Base-by-base conservation (phyloP, 345 rosid genomes). In the Citrus cavaleriei region DNA sequence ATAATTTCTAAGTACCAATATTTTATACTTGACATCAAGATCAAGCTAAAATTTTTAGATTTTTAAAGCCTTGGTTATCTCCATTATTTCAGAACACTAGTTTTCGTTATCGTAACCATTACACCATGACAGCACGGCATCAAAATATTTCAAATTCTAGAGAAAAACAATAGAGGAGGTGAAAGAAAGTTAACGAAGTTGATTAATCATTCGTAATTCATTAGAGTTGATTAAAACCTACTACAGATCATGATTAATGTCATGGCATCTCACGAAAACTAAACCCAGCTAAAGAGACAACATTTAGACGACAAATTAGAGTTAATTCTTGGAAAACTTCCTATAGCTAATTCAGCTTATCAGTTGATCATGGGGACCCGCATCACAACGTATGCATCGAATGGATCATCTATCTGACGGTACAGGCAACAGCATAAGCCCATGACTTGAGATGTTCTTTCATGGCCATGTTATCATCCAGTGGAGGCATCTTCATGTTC, bases 361-460 rank as follows among this genome's bases (percentile, higher is more conserved):
- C 9, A 25, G 37, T 10, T 34, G 54, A 7, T 13, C 35, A 59
- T 8, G 61, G 22, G 32, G 61, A 54, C 67, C 55, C 77, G 25
- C 57, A 77, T 46, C 51, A 3, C 51, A 46, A 46, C 51, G 18
- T 13, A 13, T 46, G 16, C 51, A 46, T 46, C 18, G 18, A 46
- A 7, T 32, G 4, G 9, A 25, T 35, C 6, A 0, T 72, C 65
- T 72, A 89, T 68, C 81, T 85, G 79, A 88, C 87, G 40, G 86
- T 84, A 28, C 84, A 77, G 38, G 94, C 92, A 5, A 89, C 94
- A 21, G 90, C 91, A 59, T 84, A 68, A 69, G 92, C 92, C 94
- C 92, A 89, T 13, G 87, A 86, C 78, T 82, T 89, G 78, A 91
- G 90, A 30, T 87, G 91, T 76, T 86, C 81, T 74, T 88, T 89